phyloP scores from a whole-genome alignment of 2,329 filamentous ascomycete species.

The Colletotrichum sp. region DNA sequence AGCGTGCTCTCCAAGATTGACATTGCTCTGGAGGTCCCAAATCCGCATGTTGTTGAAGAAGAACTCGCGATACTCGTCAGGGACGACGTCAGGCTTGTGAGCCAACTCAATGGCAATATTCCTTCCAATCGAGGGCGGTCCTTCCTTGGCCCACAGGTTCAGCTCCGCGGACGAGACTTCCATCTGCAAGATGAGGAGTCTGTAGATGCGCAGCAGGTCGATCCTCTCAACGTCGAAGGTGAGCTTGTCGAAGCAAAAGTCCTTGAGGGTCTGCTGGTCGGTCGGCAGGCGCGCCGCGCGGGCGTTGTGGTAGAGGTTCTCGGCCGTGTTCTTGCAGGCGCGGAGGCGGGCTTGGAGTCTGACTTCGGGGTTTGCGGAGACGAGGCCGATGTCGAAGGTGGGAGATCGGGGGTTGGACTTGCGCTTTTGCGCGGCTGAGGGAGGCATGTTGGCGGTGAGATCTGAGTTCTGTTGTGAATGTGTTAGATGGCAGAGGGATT shows the following conservation, averaged over 20 bases:
- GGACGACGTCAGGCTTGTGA: neutral
- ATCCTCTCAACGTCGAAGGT: neutral
- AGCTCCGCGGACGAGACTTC: neutral
- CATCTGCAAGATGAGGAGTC: neutral
- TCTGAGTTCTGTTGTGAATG: too few species aligned
- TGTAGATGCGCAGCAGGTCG: neutral
- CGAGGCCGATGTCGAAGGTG: too few species aligned
- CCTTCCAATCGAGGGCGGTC: neutral
- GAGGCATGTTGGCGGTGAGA: too few species aligned
- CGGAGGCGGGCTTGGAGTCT: neutral
- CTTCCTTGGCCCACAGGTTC: neutral
- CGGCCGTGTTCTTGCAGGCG: neutral
- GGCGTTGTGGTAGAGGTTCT: neutral
- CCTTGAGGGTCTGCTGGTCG: neutral
- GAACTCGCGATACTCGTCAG: neutral
- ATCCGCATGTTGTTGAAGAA: neutral
- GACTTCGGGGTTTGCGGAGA: too few species aligned
- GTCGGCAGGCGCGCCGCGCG: neutral
- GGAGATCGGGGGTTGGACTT: rapidly evolving
- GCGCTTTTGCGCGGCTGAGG: too few species aligned
- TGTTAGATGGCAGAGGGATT: too few species aligned
- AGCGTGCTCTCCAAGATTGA: neutral
- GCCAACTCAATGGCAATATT: neutral
- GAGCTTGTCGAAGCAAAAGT: neutral
- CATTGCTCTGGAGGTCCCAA: neutral